These are phyloP conservation scores for Talaromyces amestolkiae DNA, from an alignment of 2,329 filamentous ascomycete genomes.

Conservation along the genomic window DNA sequence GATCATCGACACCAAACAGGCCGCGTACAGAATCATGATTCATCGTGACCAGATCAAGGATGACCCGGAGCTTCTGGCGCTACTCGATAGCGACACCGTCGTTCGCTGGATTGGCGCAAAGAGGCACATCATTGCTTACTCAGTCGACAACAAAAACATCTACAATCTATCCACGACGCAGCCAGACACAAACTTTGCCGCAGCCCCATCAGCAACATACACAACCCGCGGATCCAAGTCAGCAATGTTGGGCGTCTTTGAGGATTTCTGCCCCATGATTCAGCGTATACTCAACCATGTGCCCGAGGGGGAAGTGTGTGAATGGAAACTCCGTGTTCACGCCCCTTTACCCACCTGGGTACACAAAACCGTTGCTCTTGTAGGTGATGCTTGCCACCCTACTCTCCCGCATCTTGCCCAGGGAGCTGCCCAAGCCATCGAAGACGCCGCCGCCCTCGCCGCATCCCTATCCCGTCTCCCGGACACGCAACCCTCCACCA, in stretches of 20 bases:
- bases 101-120: conserved; percentile 66
- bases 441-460: conserved; percentile 54
- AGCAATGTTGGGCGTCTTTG: conserved; percentile 60
- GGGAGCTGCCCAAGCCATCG: conserved; percentile 66
- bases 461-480: conserved; percentile 52
- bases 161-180: conserved; percentile 67
- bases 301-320: conserved; percentile 63
- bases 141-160: conserved; percentile 60
- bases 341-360: conserved; percentile 63
- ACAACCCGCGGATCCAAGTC: conserved; percentile 61
- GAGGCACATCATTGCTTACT: conserved; percentile 67
- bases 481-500: conserved; percentile 45
- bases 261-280: conserved; percentile 61
- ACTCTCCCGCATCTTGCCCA: conserved; percentile 66
- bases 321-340: conserved; percentile 65
- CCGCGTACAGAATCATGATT: conserved; percentile 56
- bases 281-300: conserved; percentile 61
- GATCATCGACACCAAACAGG: conserved; percentile 51
- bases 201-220: conserved; percentile 59
- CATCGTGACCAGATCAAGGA: conserved; percentile 45
- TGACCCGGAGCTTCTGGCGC: conserved; percentile 52
- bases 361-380: conserved; percentile 38
- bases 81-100: conserved; percentile 58
- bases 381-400: conserved; percentile 59
- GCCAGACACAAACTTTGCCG: conserved; percentile 59